Evolutionary conservation across 345 rosid genomes (phyloP).

Genomic region (Viola odorata): DNA sequence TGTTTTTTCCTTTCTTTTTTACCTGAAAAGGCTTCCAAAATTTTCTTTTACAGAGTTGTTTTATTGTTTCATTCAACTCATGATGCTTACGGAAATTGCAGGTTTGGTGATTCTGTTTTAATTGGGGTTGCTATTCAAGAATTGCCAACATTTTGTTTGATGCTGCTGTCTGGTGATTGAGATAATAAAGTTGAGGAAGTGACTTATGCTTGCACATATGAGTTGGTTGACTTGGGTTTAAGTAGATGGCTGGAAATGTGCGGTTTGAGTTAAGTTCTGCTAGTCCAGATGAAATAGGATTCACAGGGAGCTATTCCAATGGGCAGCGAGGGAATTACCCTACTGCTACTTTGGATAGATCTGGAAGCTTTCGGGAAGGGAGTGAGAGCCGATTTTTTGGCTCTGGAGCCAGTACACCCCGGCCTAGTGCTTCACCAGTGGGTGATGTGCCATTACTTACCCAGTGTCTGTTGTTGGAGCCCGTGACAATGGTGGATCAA

Average conservation of each 20-base stretch:
- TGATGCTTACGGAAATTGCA: conserved; percentile 10
- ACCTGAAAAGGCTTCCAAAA: background rate
- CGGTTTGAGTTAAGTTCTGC: conserved; percentile 39
- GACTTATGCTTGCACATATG: conserved; percentile 9
- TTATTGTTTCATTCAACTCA: conserved; percentile 1
- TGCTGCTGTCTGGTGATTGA: too few species aligned
- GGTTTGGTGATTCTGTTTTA: conserved; percentile 1
- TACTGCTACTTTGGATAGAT: conserved; percentile 36
- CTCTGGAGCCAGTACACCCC: conserved; percentile 28
- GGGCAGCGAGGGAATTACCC: conserved; percentile 39
- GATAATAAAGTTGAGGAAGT: background rate
- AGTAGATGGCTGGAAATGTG: conserved; percentile 40
- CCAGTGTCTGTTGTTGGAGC: conserved; percentile 38
- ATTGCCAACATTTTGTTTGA: background rate
- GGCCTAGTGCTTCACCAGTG: conserved; percentile 23
- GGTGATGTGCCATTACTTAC: conserved; percentile 26
- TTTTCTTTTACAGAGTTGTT: too few species aligned
- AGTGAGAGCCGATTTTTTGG: conserved; percentile 32
- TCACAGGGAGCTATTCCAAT: conserved; percentile 35
- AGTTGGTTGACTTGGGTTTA: conserved; percentile 3
- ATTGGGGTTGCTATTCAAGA: conserved; percentile 5
- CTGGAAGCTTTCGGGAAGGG: conserved; percentile 49
- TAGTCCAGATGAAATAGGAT: conserved; percentile 37
- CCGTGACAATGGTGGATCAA: conserved; percentile 38
- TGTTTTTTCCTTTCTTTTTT: background rate